Conservation (phyloP, 345 rosid genomes). For the Ricinus communis region DNA sequence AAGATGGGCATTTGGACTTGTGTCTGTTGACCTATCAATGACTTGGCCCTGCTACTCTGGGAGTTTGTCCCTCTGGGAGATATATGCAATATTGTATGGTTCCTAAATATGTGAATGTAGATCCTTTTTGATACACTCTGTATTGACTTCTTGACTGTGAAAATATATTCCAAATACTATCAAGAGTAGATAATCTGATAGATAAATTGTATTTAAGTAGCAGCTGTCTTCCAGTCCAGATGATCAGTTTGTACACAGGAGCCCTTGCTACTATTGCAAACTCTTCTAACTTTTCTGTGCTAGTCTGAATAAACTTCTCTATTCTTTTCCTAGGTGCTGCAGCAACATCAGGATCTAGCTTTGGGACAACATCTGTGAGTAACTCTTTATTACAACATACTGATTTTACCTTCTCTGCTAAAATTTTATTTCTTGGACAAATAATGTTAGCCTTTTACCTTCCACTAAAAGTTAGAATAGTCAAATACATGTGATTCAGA, state of each 20-base stretch:
- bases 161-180: background rate
- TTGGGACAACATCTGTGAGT: conserved; percentile 76
- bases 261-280: background rate
- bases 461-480: too few relatives aligned
- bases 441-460: too few relatives aligned
- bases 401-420: background rate
- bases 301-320: conserved; percentile 5
- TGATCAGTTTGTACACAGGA: background rate
- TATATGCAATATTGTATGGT: background rate
- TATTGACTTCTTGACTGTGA: too few relatives aligned
- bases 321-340: conserved; percentile 48
- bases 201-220: background rate
- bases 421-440: background rate
- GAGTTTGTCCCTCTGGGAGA: too few relatives aligned
- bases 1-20: background rate
- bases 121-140: too few relatives aligned
- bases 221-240: background rate
- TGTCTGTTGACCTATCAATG: background rate
- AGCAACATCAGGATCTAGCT: conserved; percentile 80
- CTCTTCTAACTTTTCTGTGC: background rate
- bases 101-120: too few relatives aligned
- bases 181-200: background rate
- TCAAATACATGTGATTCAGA: background rate
- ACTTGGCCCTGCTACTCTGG: background rate
- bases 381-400: conserved; percentile 4